phyloP scores from a whole-genome alignment of 306 rosid genomes.

The Argentina anserina region DNA sequence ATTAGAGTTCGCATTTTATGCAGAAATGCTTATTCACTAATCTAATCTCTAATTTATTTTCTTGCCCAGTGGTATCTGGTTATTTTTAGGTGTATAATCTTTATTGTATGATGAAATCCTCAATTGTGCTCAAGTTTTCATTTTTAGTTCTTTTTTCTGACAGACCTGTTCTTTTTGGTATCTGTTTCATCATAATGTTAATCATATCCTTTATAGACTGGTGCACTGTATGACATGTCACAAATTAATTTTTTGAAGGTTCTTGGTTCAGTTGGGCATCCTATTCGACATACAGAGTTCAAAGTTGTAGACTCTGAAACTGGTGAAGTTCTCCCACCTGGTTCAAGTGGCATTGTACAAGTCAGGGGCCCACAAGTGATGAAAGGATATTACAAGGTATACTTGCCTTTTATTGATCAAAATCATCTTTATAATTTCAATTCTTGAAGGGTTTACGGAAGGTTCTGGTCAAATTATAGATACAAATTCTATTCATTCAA shows the following conservation, averaged over 20 bases:
- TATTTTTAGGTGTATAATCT: too few relatives aligned
- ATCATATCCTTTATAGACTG: constrained; percentile 15
- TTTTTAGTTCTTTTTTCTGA: constrained; percentile 9
- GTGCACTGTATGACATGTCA: constrained; percentile 35
- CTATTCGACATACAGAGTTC: constrained; percentile 69
- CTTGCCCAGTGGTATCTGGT: too few relatives aligned
- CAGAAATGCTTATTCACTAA: too few relatives aligned
- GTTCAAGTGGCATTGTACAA: constrained; percentile 75
- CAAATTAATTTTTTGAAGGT: constrained; percentile 57
- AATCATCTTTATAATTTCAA: neutral
- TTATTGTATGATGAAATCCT: neutral
- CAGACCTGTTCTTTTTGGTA: constrained; percentile 7
- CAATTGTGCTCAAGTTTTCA: neutral
- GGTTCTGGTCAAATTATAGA: neutral
- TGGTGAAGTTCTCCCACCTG: constrained; percentile 69
- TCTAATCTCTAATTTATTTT: too few relatives aligned
- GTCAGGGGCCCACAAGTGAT: constrained; percentile 80
- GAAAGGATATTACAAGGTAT: constrained; percentile 94
- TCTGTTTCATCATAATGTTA: neutral
- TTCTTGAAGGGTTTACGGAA: neutral
- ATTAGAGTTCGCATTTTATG: too few relatives aligned
- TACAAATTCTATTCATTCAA: neutral
- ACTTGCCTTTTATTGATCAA: constrained; percentile 5
- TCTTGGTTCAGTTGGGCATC: constrained; percentile 90
- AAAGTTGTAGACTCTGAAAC: constrained; percentile 71